These are phyloP conservation scores for Blepharisma stoltei DNA, from an alignment of 73 alveolate genomes.

Conservation along the genomic window DNA sequence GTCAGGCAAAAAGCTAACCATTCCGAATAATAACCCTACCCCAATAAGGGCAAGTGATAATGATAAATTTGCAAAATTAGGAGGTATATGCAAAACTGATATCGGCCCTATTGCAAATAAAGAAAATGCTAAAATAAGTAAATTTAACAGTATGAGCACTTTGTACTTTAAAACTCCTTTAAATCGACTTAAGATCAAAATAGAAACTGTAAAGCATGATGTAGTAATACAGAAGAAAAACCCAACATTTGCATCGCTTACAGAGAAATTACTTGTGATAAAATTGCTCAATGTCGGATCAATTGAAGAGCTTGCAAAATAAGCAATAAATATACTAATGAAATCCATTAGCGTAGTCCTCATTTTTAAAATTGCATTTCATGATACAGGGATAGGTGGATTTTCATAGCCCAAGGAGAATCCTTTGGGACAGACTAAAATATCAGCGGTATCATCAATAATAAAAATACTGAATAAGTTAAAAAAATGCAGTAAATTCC, in stretches of 20 bases:
- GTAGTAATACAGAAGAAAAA: not conserved
- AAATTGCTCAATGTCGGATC: not conserved
- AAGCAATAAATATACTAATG: not conserved
- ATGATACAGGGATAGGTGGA: not conserved
- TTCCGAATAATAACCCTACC: not conserved
- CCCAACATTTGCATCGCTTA: no score
- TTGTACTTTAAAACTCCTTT: not conserved
- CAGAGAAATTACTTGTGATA: no score
- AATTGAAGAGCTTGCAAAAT: not conserved
- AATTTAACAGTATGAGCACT: not conserved
- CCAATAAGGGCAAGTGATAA: not conserved
- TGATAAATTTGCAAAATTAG: not conserved
- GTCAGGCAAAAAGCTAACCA: not conserved
- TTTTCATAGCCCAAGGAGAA: conserved; percentile 26
- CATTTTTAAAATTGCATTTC: not conserved
- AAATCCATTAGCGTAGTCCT: not conserved
- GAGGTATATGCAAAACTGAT: not conserved
- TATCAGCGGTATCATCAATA: not conserved
- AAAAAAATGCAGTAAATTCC: not conserved
- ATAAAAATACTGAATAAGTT: not conserved
- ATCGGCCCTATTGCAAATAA: not conserved
- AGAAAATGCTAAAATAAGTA: conserved; percentile 31
- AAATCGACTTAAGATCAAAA: not conserved
- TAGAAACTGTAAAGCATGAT: not conserved
- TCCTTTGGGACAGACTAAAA: not conserved